These are phyloP conservation scores for Entelexis paramagnoliae DNA, from an alignment of 1,139 yeast species.

Conservation along the genomic window DNA sequence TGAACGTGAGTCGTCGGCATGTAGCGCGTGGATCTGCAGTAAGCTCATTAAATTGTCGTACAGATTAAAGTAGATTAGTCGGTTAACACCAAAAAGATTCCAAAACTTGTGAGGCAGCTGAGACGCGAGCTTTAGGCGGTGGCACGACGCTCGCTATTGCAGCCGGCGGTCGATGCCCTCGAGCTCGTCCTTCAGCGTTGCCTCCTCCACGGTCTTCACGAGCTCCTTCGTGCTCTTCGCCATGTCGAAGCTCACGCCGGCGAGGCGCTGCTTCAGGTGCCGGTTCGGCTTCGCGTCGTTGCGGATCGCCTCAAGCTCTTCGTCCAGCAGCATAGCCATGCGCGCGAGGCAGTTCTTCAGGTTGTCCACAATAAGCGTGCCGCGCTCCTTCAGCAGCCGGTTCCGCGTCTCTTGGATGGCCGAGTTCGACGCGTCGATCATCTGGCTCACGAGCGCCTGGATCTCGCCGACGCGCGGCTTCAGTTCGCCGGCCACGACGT, in stretches of 20 bases:
- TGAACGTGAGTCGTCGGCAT: too few species aligned
- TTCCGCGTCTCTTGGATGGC: constrained; percentile 86
- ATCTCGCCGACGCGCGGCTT: constrained; percentile 65
- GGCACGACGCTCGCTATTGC: neutral
- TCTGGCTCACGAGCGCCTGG: constrained; percentile 64
- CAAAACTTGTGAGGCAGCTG: too few species aligned
- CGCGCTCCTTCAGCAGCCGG: constrained; percentile 68
- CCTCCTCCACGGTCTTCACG: constrained; percentile 92
- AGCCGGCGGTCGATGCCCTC: constrained; percentile 28
- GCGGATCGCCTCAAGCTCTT: constrained; percentile 33
- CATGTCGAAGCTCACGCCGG: constrained; percentile 91
- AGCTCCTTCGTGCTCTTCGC: constrained; percentile 93
- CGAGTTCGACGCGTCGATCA: constrained; percentile 82
- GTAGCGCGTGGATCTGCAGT: too few species aligned
- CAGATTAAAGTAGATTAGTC: too few species aligned
- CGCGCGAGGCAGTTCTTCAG: constrained; percentile 77
- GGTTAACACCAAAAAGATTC: too few species aligned
- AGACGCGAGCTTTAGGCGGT: too few species aligned
- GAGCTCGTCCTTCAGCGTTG: constrained; percentile 73
- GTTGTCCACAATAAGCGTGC: constrained; percentile 79
- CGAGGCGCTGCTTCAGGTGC: constrained; percentile 81
- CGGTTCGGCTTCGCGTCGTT: constrained; percentile 67
- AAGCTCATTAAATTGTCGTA: too few species aligned
- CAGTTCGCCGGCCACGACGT: constrained; percentile 65
- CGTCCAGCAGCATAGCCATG: constrained; percentile 35